Evolutionary conservation across 2,329 filamentous ascomycete species (phyloP).

Genomic region (Epichloe gansuensis): DNA sequence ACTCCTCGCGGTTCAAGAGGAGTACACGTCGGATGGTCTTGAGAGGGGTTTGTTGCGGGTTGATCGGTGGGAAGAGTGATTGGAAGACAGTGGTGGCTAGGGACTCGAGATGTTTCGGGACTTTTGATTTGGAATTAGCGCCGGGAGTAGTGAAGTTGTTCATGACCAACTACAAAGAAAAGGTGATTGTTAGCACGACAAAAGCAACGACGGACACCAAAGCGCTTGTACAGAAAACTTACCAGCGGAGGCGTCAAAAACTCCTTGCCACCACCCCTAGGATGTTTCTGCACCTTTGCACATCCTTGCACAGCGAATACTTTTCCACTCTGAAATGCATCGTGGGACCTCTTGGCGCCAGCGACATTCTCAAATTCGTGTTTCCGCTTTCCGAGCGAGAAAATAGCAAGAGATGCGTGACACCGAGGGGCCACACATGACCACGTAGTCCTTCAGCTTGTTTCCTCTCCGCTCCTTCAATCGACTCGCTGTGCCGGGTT

Average conservation of each 20-base stretch:
- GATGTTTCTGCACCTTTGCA: slow-evolving; percentile 72
- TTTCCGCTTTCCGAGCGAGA: slow-evolving; percentile 83
- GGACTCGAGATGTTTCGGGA: slow-evolving; percentile 90
- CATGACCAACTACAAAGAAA: slow-evolving; percentile 63
- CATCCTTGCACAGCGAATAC: slow-evolving; percentile 88
- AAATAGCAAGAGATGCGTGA: slow-evolving; percentile 87
- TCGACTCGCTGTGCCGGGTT: slow-evolving; percentile 81
- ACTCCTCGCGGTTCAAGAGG: slow-evolving; percentile 70
- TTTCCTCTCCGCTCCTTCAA: slow-evolving; percentile 85
- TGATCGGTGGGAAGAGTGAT: slow-evolving; percentile 90
- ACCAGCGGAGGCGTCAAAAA: slow-evolving; percentile 74
- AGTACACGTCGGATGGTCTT: slow-evolving; percentile 88
- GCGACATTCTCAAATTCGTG: slow-evolving; percentile 77
- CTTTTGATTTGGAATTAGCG: slow-evolving; percentile 48
- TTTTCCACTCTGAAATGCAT: slow-evolving; percentile 89
- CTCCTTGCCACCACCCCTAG: slow-evolving; percentile 72
- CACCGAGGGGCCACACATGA: slow-evolving; percentile 88
- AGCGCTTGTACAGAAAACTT: slow-evolving; percentile 15
- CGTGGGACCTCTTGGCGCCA: slow-evolving; percentile 83
- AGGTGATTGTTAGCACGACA: not conserved
- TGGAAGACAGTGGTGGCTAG: slow-evolving; percentile 92
- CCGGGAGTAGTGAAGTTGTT: slow-evolving; percentile 78
- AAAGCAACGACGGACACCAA: not conserved
- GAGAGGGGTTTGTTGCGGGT: slow-evolving; percentile 78
- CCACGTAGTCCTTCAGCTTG: slow-evolving; percentile 79